Evolutionary conservation across 257 asterid genomes (phyloP), one percentile per base, ranked within the genome.

Genomic region (Jacaranda mimosifolia): DNA sequence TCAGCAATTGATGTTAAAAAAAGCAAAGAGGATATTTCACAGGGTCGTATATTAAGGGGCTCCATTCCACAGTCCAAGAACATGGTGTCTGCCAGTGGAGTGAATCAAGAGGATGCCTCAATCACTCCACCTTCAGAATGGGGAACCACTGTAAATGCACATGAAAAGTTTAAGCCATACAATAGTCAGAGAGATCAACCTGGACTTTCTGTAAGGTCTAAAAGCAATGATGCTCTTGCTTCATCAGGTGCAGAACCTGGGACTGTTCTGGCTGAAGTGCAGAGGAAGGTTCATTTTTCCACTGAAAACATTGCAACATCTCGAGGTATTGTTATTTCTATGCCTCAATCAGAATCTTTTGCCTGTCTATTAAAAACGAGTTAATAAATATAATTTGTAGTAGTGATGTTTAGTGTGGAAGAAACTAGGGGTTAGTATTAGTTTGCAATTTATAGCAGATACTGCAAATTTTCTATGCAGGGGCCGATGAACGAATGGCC

Each of bases 281-380:
- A 83, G 80, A 92, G 89, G 89, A 91, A 86, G 88, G 97, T 94
- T 79, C 98, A 92, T 67, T 92, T 89, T 82, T 85, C 92, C 62
- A 59, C 82, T 9, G 79, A 76, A 68, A 81, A 58, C 68, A 72
- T 80, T 80, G 80, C 86, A 62, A 82, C 70, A 45, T 66, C 86
- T 76, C 89, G 77, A 39, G 98, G 98, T 94, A 92, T 82, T 78
- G 49, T 80, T 55, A n/a, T 4, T 4, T n/a, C 15, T 55, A 72
- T 63, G 32, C 57, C 40, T 45, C 49, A 80, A 15, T 81, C 42
- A 52, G 66, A 62, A 66, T 45, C 9, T 8, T 70, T 80, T 64
- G 81, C 80, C 65, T 77, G 45, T 60, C 42, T 58, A 36, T 42
- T 21, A 13, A 45, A 39, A 32, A 58, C 7, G 40, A 9, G 51